A percentile compares a stretch with the other conserved stretches of the same genome.
Conservation (phyloP, 441 rosid genomes). For the Macaranga tanarius region DNA sequence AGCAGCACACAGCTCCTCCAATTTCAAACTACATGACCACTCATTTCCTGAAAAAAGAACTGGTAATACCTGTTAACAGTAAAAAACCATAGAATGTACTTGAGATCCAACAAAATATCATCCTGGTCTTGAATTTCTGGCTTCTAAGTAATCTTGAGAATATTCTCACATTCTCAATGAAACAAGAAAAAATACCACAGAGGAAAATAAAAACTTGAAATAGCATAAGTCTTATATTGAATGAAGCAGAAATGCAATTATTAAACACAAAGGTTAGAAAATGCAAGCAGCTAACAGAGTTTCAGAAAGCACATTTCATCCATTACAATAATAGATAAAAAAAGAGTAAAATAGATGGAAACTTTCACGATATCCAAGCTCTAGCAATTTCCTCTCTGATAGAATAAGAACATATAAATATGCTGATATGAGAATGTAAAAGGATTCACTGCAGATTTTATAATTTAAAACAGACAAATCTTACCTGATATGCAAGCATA, state of each 20-base stretch:
- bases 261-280: not conserved
- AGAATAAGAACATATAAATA: not conserved
- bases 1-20: not conserved
- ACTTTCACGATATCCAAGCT: not conserved
- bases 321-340: not conserved
- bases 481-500: constrained; percentile 95
- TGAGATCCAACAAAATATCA: not conserved
- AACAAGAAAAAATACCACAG: not conserved
- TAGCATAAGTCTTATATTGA: not conserved
- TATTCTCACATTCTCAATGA: not conserved
- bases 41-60: not conserved
- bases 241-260: not conserved
- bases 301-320: not conserved
- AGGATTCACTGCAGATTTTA: not conserved
- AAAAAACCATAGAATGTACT: not conserved
- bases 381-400: not conserved
- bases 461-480: constrained; percentile 10
- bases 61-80: not conserved
- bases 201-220: not conserved
- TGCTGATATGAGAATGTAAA: constrained; percentile 9
- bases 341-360: not conserved
- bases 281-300: not conserved
- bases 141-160: not conserved
- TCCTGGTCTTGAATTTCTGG: not conserved
- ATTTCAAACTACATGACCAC: not conserved